These are phyloP conservation scores for Pleodorina starrii DNA, from an alignment of 139 green algal species.

Conservation along the genomic window DNA sequence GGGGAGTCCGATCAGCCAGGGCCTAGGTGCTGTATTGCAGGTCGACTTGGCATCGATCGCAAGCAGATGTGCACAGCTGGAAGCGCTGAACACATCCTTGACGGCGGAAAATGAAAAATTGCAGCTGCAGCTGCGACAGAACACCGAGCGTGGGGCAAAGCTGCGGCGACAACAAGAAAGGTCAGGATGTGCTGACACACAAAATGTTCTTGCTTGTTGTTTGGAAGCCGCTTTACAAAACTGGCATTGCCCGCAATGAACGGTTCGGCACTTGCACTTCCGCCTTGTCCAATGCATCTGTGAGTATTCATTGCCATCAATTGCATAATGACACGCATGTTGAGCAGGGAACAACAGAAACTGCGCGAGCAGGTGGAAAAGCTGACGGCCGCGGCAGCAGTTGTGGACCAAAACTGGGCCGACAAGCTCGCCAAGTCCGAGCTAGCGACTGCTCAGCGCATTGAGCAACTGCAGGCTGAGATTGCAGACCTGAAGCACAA, in stretches of 20 bases:
- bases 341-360: slow-evolving; percentile 24
- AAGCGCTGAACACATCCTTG: neutral
- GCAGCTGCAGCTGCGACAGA: neutral
- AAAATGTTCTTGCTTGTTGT: too few species aligned
- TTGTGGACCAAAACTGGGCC: neutral
- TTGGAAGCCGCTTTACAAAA: too few species aligned
- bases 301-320: neutral
- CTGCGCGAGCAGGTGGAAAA: slow-evolving; percentile 23
- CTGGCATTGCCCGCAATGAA: neutral
- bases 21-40: neutral
- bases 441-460: neutral
- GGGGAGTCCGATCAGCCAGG: neutral
- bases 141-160: neutral
- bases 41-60: slow-evolving; percentile 29
- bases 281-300: too few species aligned
- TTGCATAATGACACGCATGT: neutral
- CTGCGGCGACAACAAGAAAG: slow-evolving; percentile 6
- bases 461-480: neutral
- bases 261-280: too few species aligned
- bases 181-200: too few species aligned
- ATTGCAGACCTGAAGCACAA: neutral
- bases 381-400: neutral
- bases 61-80: slow-evolving; percentile 25
- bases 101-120: neutral
- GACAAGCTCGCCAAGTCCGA: neutral